Base-by-base conservation (phyloP, 768 basidiomycete species). In the Collybia mongolica region DNA sequence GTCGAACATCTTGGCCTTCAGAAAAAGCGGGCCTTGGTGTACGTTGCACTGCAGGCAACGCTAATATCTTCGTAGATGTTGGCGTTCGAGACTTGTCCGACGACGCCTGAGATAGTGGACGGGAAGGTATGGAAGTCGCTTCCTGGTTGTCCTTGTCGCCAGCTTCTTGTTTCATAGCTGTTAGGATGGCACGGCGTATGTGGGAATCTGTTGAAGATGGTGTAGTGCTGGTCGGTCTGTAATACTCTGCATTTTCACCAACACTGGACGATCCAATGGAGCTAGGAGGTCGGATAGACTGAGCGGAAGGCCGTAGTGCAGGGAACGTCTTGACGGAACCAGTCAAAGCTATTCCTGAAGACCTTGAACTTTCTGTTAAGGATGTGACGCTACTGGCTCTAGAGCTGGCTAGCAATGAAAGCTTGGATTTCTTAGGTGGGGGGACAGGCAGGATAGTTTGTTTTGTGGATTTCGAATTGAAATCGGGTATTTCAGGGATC, bases 291-390 rank as follows among this genome's bases (percentile, higher is more conserved):
- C 63, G 60, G 19, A 71, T 60, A 14, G 88, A 90, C 43, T 79
- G 74, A 2, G 81, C 63, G 22, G 84, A 76, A n/a, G 88, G 89
- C 15, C 88, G 83, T 53, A 90, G 72, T 15, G 61, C 75, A 19
- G 88, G 84, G 60, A 84, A 90, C 1, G 89, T 90, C 57, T 83
- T 79, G n/a, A 86, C 73, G 20, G 87, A 83, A 2, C 80, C 82
- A 0, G 80, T 69, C 28, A 79, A 71, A 38, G 80, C 66, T 8
- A 70, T 77, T 51, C 77, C 79, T 2, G 77, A 80, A 19, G 82
- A 80, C 43, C 76, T 70, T 19, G 84, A 82, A 57, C 78, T 81
- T 52, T 75, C 70, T 51, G 72, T 78, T 39, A 68, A 68, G 29
- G 63, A 63, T 42, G 67, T 72, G 39, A 72, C 60, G 23, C 74